phyloP scores from a whole-genome alignment of 805 yeast species.

The Clavispora phyllophila region DNA sequence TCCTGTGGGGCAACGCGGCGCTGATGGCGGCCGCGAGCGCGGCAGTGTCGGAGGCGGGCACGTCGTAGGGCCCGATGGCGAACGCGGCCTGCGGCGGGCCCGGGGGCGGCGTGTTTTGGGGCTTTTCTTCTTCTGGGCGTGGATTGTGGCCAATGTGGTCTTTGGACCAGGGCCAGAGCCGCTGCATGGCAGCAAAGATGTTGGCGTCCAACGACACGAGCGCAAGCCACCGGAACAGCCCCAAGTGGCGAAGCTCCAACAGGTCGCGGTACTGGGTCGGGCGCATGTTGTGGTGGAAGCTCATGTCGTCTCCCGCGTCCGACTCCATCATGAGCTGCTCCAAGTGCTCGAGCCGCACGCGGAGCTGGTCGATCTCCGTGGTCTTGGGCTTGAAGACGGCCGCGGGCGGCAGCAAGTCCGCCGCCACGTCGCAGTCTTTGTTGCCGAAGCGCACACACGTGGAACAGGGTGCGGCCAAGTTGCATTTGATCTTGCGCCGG shows the following conservation, averaged over 20 bases:
- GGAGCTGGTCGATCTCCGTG: background rate
- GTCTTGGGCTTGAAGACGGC: background rate
- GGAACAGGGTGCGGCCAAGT: constrained; percentile 26
- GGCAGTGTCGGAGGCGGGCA: background rate
- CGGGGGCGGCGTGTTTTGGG: background rate
- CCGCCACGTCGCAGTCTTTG: constrained; percentile 13
- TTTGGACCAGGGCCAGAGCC: background rate
- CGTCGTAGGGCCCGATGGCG: background rate
- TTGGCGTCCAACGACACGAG: background rate
- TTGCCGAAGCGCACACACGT: constrained; percentile 16
- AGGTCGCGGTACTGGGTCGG: background rate
- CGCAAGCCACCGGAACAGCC: constrained; percentile 2
- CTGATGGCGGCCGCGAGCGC: background rate
- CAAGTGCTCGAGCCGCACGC: constrained; percentile 1
- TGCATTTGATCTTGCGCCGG: constrained; percentile 37
- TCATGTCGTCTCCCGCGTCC: background rate
- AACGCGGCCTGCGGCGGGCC: background rate
- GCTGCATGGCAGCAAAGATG: background rate
- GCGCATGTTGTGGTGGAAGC: background rate
- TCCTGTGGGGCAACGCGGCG: background rate
- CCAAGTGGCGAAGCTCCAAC: background rate
- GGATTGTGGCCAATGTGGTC: background rate
- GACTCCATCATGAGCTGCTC: background rate
- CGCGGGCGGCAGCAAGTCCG: background rate
- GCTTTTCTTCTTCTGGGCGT: background rate